phyloP scores from a whole-genome alignment of 768 basidiomycete species.

The Collybia nuda region DNA sequence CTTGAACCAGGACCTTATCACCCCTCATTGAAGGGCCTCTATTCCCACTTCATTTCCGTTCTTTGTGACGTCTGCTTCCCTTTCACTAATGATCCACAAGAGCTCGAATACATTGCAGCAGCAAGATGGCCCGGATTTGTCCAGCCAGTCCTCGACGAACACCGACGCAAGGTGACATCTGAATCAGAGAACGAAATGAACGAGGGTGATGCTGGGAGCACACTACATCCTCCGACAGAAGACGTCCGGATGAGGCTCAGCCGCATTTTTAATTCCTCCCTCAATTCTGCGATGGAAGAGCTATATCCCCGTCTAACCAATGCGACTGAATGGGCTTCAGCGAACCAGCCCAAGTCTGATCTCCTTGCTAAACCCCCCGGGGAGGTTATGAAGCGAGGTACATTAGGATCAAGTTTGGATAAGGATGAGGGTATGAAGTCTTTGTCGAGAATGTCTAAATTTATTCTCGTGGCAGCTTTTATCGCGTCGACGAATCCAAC shows the following conservation, averaged over 20 bases:
- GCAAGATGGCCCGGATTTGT: slow-evolving; percentile 83
- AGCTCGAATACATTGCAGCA: slow-evolving; percentile 73
- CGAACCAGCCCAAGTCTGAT: slow-evolving; percentile 46
- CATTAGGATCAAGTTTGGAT: not conserved
- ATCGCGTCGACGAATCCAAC: slow-evolving; percentile 85
- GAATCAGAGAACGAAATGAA: slow-evolving; percentile 22
- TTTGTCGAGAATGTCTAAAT: slow-evolving; percentile 71
- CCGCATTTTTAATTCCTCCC: slow-evolving; percentile 59
- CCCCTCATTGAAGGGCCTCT: slow-evolving; percentile 55
- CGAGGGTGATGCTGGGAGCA: slow-evolving; percentile 13
- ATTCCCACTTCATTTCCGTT: slow-evolving; percentile 58
- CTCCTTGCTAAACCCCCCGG: slow-evolving; percentile 31
- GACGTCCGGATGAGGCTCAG: slow-evolving; percentile 67
- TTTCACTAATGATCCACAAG: slow-evolving; percentile 65
- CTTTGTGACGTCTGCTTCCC: slow-evolving; percentile 62
- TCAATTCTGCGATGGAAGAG: slow-evolving; percentile 60
- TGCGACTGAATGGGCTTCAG: slow-evolving; percentile 60
- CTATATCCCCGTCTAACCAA: slow-evolving; percentile 70
- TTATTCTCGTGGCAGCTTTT: slow-evolving; percentile 74
- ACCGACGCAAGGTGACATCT: slow-evolving; percentile 23
- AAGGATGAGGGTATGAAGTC: slow-evolving; percentile 24
- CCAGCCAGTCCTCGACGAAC: slow-evolving; percentile 60
- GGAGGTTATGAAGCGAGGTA: slow-evolving; percentile 7
- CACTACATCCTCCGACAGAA: slow-evolving; percentile 43
- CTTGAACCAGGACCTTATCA: slow-evolving; percentile 39